Conservation (phyloP, 164 flowering plant genomes). For the Taxillus chinensis region DNA sequence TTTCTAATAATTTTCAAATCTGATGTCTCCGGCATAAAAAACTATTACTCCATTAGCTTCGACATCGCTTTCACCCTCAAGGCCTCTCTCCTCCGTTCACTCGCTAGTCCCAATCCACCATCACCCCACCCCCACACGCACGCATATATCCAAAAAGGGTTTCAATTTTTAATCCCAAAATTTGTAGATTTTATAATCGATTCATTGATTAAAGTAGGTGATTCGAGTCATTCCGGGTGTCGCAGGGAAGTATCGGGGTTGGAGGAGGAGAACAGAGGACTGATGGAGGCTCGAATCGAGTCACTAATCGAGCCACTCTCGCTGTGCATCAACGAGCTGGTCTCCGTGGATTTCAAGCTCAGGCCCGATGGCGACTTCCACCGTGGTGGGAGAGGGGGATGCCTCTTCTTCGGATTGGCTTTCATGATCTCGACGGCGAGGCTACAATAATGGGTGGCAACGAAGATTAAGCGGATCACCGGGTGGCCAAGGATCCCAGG, state of each 20-base stretch:
- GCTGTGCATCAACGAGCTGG: slow-evolving; percentile 46
- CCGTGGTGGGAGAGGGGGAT: slow-evolving; percentile 41
- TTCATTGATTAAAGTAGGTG: slow-evolving; percentile 31
- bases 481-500: slow-evolving; percentile 42
- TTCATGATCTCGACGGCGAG: slow-evolving; percentile 63
- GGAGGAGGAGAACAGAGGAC: slow-evolving; percentile 73
- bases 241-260: slow-evolving; percentile 63
- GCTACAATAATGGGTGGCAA: slow-evolving; percentile 62
- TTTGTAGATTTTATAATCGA: too few species aligned
- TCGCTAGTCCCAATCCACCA: slow-evolving; percentile 42
- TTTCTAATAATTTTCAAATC: too few species aligned
- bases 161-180: too few species aligned
- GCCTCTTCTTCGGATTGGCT: slow-evolving; percentile 57
- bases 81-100: slow-evolving; percentile 42
- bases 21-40: slow-evolving; percentile 66
- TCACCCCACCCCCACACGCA: not conserved
- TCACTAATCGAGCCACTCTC: too few species aligned
- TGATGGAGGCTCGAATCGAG: slow-evolving; percentile 65
- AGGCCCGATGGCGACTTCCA: slow-evolving; percentile 52
- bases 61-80: slow-evolving; percentile 53
- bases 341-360: slow-evolving; percentile 51
- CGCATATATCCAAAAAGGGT: too few species aligned
- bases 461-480: slow-evolving; percentile 37
- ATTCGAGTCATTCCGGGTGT: slow-evolving; percentile 58
- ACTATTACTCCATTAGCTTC: slow-evolving; percentile 49